Evolutionary conservation across 2,329 filamentous ascomycete species (phyloP), one percentile per base, ranked within the genome.

Genomic region (Ambrosiella beaveri): DNA sequence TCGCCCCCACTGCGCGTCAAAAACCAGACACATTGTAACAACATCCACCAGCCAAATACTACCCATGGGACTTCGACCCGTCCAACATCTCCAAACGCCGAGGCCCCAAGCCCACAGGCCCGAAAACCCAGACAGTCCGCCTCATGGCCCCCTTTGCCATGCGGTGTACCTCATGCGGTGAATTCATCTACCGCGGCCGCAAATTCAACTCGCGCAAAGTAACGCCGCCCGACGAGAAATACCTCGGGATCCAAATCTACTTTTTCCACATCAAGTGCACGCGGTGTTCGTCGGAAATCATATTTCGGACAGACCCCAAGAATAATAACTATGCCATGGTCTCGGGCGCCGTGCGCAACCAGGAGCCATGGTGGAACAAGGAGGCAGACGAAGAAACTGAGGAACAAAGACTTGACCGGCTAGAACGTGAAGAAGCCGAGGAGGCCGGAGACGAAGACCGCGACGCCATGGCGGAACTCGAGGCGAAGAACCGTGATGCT

Each of bases 131-230:
- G 66, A 88, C 85, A 0, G 89, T 97, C 57, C 84, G 90, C 50
- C 76, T 97, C 39, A 96, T 96, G 88, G 71, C 64, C 49, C 68
- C 68, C 0, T 72, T 71, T 57, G 66, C 65, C 1, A 70, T 71
- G 68, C 71, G 71, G 40, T 76, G 74, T 63, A 71, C 70, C 1
- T 70, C 69, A 0, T 78, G 75, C 61, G 75, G 74, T 61, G 86
- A 94, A 71, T 95, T 85, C 73, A 93, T 95, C 66, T 91, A 94
- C 75, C 88, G 88, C 65, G 90, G 90, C 0, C 81, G 90, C 61
- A 97, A 96, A 66, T 97, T 97, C 77, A 97, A 97, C 71, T 85
- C 88, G 2, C 79, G 88, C 40, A 98, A 98, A 67, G 89, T 96
- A 67, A 95, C 86, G 0, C 88, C 88, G 0, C 82, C 81, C 0